These are phyloP conservation scores for Singerocomus inundabilis DNA, from an alignment of 1,284 basidiomycete genomes.

Conservation along the genomic window DNA sequence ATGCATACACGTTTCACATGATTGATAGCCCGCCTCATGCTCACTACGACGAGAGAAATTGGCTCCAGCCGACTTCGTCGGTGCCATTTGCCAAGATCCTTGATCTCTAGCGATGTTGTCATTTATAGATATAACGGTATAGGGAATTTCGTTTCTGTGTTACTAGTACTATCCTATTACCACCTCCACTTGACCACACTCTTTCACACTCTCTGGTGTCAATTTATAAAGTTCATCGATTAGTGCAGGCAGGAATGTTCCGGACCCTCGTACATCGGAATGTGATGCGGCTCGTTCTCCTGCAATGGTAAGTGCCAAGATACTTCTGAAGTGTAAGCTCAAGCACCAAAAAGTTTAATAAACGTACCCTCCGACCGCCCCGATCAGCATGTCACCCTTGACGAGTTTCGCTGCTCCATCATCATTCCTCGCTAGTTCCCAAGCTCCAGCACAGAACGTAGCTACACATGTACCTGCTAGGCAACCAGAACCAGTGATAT, in stretches of 20 bases:
- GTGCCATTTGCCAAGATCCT: constrained; percentile 83
- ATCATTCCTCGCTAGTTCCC: constrained; percentile 30
- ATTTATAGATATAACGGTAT: background rate
- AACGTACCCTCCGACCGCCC: constrained; percentile 72
- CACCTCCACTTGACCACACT: constrained; percentile 51
- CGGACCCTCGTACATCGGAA: constrained; percentile 75
- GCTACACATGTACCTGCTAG: constrained; percentile 79
- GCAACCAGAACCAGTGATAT: constrained; percentile 91
- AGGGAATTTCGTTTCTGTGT: background rate
- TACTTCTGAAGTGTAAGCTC: constrained; percentile 42
- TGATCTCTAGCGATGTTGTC: constrained; percentile 26
- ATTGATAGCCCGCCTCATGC: constrained; percentile 69
- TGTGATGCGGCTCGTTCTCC: constrained; percentile 77
- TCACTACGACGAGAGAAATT: constrained; percentile 76
- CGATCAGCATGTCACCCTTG: constrained; percentile 71
- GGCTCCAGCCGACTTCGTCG: constrained; percentile 80
- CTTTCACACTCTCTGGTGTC: constrained; percentile 51
- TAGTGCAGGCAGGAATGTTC: constrained; percentile 84
- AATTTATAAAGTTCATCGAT: constrained; percentile 80
- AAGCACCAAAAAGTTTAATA: background rate
- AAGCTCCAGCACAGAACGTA: constrained; percentile 75
- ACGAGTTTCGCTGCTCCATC: constrained; percentile 46
- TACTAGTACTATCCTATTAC: constrained; percentile 7
- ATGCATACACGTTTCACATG: constrained; percentile 95
- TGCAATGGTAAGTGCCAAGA: constrained; percentile 81